These are phyloP conservation scores for Teunomyces funiuensis DNA, from an alignment of 805 yeast species.

Conservation along the genomic window DNA sequence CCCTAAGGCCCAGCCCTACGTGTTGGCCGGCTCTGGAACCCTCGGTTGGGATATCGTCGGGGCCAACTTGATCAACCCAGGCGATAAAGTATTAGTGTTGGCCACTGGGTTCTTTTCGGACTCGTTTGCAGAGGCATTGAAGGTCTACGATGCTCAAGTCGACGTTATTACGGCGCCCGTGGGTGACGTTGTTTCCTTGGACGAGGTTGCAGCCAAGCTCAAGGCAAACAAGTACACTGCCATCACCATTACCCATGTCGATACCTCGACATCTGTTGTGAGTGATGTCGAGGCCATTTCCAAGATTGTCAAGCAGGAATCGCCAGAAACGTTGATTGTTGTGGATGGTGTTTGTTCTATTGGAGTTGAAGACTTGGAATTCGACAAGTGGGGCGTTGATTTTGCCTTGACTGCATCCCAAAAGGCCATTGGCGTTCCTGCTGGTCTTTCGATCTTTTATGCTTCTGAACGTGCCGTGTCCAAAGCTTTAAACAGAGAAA, in stretches of 20 bases:
- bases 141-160: slow-evolving; percentile 72
- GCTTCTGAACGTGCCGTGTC: slow-evolving; percentile 74
- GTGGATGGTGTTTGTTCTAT: slow-evolving; percentile 96
- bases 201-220: slow-evolving; percentile 56
- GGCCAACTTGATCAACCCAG: slow-evolving; percentile 63
- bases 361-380: slow-evolving; percentile 82
- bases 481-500: slow-evolving; percentile 50
- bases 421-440: slow-evolving; percentile 92
- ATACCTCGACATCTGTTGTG: slow-evolving; percentile 94
- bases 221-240: slow-evolving; percentile 54
- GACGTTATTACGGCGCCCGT: slow-evolving; percentile 70
- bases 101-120: slow-evolving; percentile 92
- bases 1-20: slow-evolving; percentile 71
- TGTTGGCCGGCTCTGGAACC: slow-evolving; percentile 89
- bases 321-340: slow-evolving; percentile 79
- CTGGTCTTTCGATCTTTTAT: slow-evolving; percentile 80
- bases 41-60: slow-evolving; percentile 93
- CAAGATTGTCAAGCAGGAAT: slow-evolving; percentile 53
- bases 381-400: slow-evolving; percentile 89
- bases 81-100: slow-evolving; percentile 75
- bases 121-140: slow-evolving; percentile 72
- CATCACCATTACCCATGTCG: slow-evolving; percentile 90
- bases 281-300: slow-evolving; percentile 67
- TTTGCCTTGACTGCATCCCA: slow-evolving; percentile 89
- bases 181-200: slow-evolving; percentile 68